Base-by-base conservation (phyloP, 1,139 yeast genomes). In the Yamadazyma diddensiae region DNA sequence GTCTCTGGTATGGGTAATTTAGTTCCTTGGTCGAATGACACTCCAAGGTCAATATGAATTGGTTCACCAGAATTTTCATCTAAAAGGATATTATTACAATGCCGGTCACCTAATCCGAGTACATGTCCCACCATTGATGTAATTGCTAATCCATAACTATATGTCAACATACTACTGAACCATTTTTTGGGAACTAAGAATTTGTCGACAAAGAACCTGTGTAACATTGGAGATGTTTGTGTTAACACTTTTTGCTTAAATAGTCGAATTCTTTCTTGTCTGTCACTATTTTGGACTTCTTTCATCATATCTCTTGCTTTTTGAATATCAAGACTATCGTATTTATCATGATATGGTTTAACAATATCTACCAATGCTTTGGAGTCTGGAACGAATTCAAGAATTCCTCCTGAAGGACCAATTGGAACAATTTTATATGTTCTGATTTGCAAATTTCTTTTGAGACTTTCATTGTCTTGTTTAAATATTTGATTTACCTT, bases 51-150 rank as follows among this genome's bases (percentile, higher is more conserved):
- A 48, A 94, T 94, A 55, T 94, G 98, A 18, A 94, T 80, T 0
- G 96, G 95, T 45, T 90, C 97, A 0, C 98, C 98, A 0, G 85
- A 72, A 11, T 53, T 53, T 33, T 70, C 67, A 53, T 94, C 97
- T n/a, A 94, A 53, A 36, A 94, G 59, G 26, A 94, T 82, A 53
- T 94, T 94, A 53, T 87, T 87, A 51, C 95, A 77, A 57, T 94
- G 99, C 16, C 99, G 68, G 53, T 94, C 99, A 2, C 99, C 99
- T 9, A 94, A 67, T 0, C 99, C 99, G 20, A 94, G 62, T 8
- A 90, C 69, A 53, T 85, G 73, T 0, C 98, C 98, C 14, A 88
- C 80, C 33, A 94, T 84, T 1, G 97, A 88, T 2, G 83, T 75
- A 0, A 88, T 76, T 0, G 97, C 97, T 3, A 86, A 69, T 0